These are phyloP conservation scores for Linnemannia elongata DNA, from an alignment of 192 early-diverging fungal species.

Conservation along the genomic window DNA sequence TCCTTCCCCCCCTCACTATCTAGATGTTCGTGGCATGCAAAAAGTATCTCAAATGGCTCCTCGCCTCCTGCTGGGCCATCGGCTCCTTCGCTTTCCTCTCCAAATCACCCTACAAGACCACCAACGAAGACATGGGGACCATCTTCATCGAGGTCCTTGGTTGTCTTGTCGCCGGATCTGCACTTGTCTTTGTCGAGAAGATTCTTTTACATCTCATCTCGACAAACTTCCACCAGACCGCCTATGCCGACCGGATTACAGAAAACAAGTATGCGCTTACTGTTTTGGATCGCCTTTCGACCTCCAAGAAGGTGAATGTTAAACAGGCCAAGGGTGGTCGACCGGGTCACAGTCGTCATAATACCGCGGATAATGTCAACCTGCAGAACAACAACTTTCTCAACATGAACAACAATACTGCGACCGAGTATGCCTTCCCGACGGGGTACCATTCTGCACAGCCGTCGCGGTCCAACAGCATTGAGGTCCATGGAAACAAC, in stretches of 20 bases:
- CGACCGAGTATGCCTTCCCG: conserved; percentile 19
- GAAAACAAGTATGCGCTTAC: conserved; percentile 70
- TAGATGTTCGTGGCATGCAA: conserved; percentile 52
- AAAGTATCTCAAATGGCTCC: conserved; percentile 38
- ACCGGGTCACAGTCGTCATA: conserved; percentile 36
- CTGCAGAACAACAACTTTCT: not conserved
- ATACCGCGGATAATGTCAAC: conserved; percentile 22
- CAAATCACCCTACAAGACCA: conserved; percentile 10
- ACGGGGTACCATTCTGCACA: conserved; percentile 25
- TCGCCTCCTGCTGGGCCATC: conserved; percentile 47
- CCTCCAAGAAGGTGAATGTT: conserved; percentile 50
- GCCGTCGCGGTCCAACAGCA: conserved; percentile 41
- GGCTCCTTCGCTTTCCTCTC: conserved; percentile 51
- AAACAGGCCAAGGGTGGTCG: conserved; percentile 7
- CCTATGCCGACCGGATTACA: conserved; percentile 73
- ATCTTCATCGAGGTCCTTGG: conserved; percentile 46
- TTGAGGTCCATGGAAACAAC: conserved; percentile 25
- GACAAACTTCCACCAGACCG: conserved; percentile 72
- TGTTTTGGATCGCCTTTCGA: conserved; percentile 67
- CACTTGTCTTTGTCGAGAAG: conserved; percentile 64
- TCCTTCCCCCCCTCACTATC: too few species aligned
- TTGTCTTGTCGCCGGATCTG: conserved; percentile 29
- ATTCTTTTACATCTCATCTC: conserved; percentile 72
- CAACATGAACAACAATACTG: not conserved
- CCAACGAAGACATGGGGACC: conserved; percentile 24